Evolutionary conservation across 2,329 filamentous ascomycete genomes (phyloP), one percentile per base, ranked within the genome.

Genomic region (Periconia macrospinosa): DNA sequence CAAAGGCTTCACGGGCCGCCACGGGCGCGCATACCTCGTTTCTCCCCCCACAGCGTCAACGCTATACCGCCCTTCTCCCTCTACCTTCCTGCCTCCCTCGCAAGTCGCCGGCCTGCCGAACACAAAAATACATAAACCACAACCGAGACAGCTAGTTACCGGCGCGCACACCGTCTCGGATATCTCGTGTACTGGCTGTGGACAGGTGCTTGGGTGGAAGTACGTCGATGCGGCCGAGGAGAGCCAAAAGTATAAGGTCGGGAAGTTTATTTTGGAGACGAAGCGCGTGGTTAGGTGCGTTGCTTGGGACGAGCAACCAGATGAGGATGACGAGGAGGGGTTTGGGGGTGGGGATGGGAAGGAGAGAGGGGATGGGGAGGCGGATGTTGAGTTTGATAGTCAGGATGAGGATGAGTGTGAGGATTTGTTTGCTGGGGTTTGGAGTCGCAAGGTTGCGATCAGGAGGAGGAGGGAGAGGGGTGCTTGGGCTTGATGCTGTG

Each of bases 371-470:
- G 47, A 20, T 1, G 52, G 41, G 18, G n/a, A 54, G 52, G 62
- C 68, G 37, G 72, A 76, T n/a, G 57, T 83, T 2, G 81, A 85
- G 62, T 87, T 87, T 63, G 84, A 87, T 63, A 83, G 80, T 53
- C 81, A 86, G 70, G 84, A 87, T 66, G 85, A 87, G 63, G 84
- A 87, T 55, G 85, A 87, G 70, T 87, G 85, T 55, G 85, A 87
- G 69, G 84, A 86, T 67, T 59, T 87, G 30, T 87, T 87, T 64
- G 76, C 82, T 15, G 85, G 85, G 0, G 76, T 85, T 18, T 87
- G 85, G 85, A 85, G 75, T 54, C 78, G 81, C 15, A 76, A 78
- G 53, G 62, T 83, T 50, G 85, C 85, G 41, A 71, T 67, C 62
- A 71, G 76, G 73, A 59, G 70, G 52, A 58, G 68, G 57, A 61